Percentiles rank a stretch among this genome's conserved stretches.
Evolutionary conservation across 2,329 filamentous ascomycete genomes (phyloP).

Genomic region (Botrytis elliptica): DNA sequence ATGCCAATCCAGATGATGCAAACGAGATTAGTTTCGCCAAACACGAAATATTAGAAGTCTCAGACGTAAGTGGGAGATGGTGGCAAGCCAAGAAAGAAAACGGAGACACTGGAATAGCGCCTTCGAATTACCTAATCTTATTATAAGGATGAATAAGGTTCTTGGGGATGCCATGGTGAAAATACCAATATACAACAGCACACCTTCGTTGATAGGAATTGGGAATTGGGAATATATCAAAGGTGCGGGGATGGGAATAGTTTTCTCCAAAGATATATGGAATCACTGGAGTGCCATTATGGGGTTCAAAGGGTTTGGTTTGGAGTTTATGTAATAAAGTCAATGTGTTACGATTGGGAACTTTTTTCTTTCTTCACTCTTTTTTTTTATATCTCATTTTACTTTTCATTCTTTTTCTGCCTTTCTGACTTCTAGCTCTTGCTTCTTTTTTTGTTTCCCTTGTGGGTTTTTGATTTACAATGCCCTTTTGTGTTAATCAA

Average conservation of each 20-base stretch:
- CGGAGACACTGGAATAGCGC: conserved; percentile 88
- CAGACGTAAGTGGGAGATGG: conserved; percentile 93
- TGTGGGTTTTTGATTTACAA: background rate
- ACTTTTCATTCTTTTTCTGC: conserved; percentile 9
- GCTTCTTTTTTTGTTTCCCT: background rate
- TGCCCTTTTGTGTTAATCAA: background rate
- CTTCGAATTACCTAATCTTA: conserved; percentile 82
- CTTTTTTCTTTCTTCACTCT: conserved; percentile 12
- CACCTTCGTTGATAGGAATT: conserved; percentile 15
- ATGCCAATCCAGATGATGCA: conserved; percentile 93
- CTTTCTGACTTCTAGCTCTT: background rate
- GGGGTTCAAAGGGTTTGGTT: conserved; percentile 17
- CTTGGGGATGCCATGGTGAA: background rate
- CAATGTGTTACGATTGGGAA: conserved; percentile 27
- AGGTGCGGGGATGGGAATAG: conserved; percentile 21
- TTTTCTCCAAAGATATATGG: conserved; percentile 24
- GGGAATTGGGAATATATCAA: conserved; percentile 20
- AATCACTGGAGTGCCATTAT: conserved; percentile 21
- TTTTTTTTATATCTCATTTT: background rate
- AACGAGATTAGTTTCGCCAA: conserved; percentile 97
- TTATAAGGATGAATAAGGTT: conserved; percentile 49
- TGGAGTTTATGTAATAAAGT: conserved; percentile 28
- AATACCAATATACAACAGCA: conserved; percentile 12
- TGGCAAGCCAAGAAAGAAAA: conserved; percentile 97
- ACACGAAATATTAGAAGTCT: conserved; percentile 94